Evolutionary conservation across 129 eudicot species (phyloP).

Genomic region (Saposhnikovia divaricata): DNA sequence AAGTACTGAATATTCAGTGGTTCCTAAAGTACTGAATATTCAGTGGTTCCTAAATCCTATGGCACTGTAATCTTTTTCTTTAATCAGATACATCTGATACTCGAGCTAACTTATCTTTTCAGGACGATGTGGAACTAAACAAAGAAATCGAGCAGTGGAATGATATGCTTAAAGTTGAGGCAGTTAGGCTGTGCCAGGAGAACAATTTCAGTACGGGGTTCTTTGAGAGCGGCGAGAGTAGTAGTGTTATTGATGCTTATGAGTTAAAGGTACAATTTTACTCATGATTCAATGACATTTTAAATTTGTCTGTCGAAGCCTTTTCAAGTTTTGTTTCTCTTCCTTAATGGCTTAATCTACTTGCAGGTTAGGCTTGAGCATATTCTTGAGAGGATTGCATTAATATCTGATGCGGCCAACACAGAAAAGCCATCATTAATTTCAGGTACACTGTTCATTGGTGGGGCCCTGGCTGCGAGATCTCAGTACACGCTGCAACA

Average conservation of each 20-base stretch:
- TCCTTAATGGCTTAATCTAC: slow-evolving; percentile 5
- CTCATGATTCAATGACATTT: background rate
- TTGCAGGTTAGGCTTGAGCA: slow-evolving; percentile 94
- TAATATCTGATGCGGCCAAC: slow-evolving; percentile 92
- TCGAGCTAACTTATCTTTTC: slow-evolving; percentile 9
- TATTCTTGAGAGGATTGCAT: slow-evolving; percentile 82
- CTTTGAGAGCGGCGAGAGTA: slow-evolving; percentile 79
- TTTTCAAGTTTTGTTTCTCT: background rate
- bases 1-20: background rate
- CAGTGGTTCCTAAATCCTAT: background rate
- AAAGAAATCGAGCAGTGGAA: slow-evolving; percentile 94
- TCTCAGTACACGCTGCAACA: slow-evolving; percentile 82
- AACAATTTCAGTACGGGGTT: slow-evolving; percentile 87
- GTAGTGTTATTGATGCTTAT: slow-evolving; percentile 78
- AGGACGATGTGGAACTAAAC: slow-evolving; percentile 85
- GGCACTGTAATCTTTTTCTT: background rate
- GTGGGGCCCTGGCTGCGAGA: slow-evolving; percentile 97
- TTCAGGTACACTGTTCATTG: slow-evolving; percentile 56
- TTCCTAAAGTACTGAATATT: background rate
- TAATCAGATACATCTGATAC: background rate
- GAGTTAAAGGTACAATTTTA: slow-evolving; percentile 69
- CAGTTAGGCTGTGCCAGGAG: slow-evolving; percentile 81
- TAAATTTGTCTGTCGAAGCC: background rate
- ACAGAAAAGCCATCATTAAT: slow-evolving; percentile 79
- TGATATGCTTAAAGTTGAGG: slow-evolving; percentile 73